phyloP scores from a whole-genome alignment of 1,284 basidiomycete species.

The Golubevia sp. region DNA sequence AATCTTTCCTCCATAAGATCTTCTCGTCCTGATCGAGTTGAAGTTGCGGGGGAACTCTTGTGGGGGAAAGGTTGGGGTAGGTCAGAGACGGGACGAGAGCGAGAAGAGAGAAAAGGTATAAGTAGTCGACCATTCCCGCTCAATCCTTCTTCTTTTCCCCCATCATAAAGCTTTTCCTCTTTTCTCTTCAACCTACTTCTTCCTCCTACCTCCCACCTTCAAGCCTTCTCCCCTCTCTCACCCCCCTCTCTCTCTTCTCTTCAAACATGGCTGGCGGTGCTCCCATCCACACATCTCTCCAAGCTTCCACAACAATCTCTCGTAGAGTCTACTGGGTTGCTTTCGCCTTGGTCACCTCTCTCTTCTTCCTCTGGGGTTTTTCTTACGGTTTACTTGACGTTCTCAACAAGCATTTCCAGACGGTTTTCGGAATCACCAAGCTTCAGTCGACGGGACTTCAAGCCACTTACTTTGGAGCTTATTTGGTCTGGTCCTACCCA shows the following conservation, averaged over 20 bases:
- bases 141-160: too few species aligned
- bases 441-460: slow-evolving; percentile 82
- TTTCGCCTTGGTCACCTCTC: slow-evolving; percentile 74
- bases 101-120: too few species aligned
- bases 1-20: too few species aligned
- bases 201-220: not conserved
- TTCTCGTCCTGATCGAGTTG: too few species aligned
- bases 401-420: slow-evolving; percentile 79
- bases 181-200: not conserved
- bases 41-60: too few species aligned
- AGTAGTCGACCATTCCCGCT: too few species aligned
- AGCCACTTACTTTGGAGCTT: slow-evolving; percentile 75
- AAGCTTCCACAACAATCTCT: slow-evolving; percentile 4
- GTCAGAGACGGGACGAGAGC: too few species aligned
- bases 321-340: slow-evolving; percentile 63
- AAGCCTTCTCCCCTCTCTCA: too few species aligned
- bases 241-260: not conserved
- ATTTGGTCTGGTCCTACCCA: slow-evolving; percentile 56
- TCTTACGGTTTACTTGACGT: slow-evolving; percentile 77
- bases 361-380: slow-evolving; percentile 77
- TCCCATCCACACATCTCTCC: not conserved
- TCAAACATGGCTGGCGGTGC: not conserved
- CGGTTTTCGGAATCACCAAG: slow-evolving; percentile 73
- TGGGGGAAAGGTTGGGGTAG: too few species aligned
- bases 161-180: not conserved